phyloP scores from a whole-genome alignment of 2,329 filamentous ascomycete species.

The Ceratocystis harringtonii region DNA sequence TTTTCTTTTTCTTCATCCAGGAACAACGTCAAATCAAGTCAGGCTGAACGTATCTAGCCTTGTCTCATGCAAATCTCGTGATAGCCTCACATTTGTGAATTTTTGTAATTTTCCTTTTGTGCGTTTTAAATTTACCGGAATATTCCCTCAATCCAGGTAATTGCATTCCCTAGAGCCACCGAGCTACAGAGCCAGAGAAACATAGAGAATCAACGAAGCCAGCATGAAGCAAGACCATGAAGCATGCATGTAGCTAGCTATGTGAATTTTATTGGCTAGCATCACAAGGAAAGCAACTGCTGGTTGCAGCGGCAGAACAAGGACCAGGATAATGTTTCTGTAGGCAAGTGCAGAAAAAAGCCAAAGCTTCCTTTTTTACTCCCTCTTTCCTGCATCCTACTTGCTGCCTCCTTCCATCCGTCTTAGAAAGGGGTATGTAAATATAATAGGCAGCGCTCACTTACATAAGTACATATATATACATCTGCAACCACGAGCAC shows the following conservation, averaged over 20 bases:
- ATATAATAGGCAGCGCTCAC: background rate
- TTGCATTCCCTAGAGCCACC: background rate
- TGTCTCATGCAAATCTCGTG: background rate
- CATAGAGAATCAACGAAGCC: background rate
- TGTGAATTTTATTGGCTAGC: background rate
- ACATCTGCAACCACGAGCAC: background rate
- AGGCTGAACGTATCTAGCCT: too few relatives aligned
- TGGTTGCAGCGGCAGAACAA: background rate
- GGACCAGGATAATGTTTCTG: too few relatives aligned
- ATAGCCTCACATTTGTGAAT: background rate
- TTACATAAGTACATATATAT: background rate
- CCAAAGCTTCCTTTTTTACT: conserved; percentile 1
- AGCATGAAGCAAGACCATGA: background rate
- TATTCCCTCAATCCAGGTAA: background rate
- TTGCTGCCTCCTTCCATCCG: background rate
- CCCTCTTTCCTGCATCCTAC: background rate
- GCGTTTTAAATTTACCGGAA: background rate
- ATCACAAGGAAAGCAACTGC: background rate
- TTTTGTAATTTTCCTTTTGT: background rate
- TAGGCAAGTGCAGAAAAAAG: background rate
- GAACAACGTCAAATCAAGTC: too few relatives aligned
- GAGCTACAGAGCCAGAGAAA: background rate
- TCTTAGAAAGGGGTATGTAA: background rate
- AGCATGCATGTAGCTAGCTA: background rate
- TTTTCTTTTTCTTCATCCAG: too few relatives aligned